phyloP scores from a whole-genome alignment of 495 filamentous ascomycete genomes.

The Daldinia vernicosa region DNA sequence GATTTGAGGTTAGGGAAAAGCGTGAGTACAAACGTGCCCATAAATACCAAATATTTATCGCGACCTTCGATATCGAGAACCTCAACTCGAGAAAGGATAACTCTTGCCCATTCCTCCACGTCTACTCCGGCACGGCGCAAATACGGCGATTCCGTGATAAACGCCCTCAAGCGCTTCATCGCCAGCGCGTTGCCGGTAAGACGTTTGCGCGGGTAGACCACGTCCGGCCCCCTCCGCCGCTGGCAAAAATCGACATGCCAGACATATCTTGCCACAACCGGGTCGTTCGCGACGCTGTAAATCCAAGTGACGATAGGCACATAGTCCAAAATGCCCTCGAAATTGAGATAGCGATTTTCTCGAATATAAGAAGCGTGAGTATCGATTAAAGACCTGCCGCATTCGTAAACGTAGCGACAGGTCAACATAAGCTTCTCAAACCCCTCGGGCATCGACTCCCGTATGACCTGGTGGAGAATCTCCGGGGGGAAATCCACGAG shows the following conservation, averaged over 20 bases:
- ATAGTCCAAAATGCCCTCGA: not conserved
- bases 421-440: slow-evolving; percentile 18
- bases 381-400: slow-evolving; percentile 4
- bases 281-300: not conserved
- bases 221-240: not conserved
- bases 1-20: not conserved
- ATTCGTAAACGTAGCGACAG: slow-evolving; percentile 17
- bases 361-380: not conserved
- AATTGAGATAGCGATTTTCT: not conserved
- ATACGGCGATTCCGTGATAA: not conserved
- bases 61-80: not conserved
- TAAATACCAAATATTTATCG: not conserved
- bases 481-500: slow-evolving; percentile 8
- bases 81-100: not conserved
- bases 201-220: not conserved
- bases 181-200: not conserved
- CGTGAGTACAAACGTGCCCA: not conserved
- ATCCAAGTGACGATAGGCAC: not conserved
- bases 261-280: not conserved
- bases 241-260: slow-evolving; percentile 1
- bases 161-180: not conserved
- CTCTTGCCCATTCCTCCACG: not conserved
- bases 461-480: slow-evolving; percentile 7
- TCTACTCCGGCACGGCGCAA: not conserved
- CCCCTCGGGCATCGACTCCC: slow-evolving; percentile 16